These are phyloP conservation scores for Colletotrichum sp. DNA, from an alignment of 2,329 filamentous ascomycete genomes.

Conservation along the genomic window DNA sequence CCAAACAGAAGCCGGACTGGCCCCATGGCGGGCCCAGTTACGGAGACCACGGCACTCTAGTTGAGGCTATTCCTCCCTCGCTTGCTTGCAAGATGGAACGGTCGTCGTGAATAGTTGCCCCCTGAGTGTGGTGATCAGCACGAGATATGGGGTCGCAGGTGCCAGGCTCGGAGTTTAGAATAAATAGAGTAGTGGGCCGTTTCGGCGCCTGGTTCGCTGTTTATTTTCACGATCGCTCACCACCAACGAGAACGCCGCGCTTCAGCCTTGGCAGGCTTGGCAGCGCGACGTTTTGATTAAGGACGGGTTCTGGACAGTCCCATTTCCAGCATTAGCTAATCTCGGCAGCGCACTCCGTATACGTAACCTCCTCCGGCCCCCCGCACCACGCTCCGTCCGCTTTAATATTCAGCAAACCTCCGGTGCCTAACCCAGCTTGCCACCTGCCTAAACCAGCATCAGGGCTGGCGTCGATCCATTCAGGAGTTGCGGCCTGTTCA, in stretches of 20 bases:
- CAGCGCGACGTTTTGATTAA: not conserved
- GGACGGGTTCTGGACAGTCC: not conserved
- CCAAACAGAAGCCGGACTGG: not conserved
- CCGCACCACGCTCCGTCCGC: not conserved
- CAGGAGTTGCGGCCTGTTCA: not conserved
- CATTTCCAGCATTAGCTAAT: not conserved
- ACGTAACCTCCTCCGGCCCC: not conserved
- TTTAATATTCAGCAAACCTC: not conserved
- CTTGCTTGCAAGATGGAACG: not conserved
- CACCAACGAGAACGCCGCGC: not conserved
- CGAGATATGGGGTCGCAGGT: not conserved
- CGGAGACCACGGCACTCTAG: not conserved
- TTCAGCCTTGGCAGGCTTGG: not conserved
- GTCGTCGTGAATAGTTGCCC: not conserved
- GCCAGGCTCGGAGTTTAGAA: not conserved
- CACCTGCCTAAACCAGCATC: not conserved
- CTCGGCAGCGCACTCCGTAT: not conserved
- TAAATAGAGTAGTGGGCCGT: conserved; percentile 7
- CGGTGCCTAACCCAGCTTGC: not conserved
- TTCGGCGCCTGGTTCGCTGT: not conserved
- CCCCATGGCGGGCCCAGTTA: not conserved
- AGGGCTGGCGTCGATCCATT: not conserved
- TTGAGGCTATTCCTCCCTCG: not conserved
- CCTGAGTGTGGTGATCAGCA: not conserved
- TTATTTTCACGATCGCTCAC: not conserved